Conservation (phyloP, 176 grass and related monocot genomes). For the Elymus sibiricus region DNA sequence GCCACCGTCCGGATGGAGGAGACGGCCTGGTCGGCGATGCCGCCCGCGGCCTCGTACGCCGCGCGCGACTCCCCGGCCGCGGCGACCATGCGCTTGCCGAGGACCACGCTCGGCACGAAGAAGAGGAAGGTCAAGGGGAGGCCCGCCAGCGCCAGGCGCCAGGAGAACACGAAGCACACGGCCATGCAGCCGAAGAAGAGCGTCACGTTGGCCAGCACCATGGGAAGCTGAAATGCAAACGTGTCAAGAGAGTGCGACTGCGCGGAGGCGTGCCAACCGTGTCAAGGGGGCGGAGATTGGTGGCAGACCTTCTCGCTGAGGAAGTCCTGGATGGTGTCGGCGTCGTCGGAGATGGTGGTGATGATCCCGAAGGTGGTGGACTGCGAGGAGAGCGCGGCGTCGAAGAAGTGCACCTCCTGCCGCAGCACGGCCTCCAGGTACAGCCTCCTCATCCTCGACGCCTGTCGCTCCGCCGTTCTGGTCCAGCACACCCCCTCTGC, state of each 20-base stretch:
- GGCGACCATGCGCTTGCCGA: slow-evolving; percentile 39
- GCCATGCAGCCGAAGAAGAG: slow-evolving; percentile 37
- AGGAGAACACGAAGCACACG: slow-evolving; percentile 41
- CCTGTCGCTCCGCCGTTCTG: slow-evolving; percentile 46
- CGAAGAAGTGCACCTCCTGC: slow-evolving; percentile 55
- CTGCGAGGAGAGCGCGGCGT: slow-evolving; percentile 27
- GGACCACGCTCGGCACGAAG: slow-evolving; percentile 35
- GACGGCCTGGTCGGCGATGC: slow-evolving; percentile 48
- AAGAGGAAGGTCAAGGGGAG: slow-evolving; percentile 53
- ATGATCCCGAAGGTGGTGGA: slow-evolving; percentile 49
- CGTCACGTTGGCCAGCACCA: slow-evolving; percentile 37
- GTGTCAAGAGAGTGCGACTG: neutral
- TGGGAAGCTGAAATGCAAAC: slow-evolving; percentile 23
- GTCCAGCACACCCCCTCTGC: slow-evolving; percentile 56
- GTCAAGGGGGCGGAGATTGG: neutral
- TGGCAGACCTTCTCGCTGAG: slow-evolving; percentile 51
- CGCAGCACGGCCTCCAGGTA: slow-evolving; percentile 61
- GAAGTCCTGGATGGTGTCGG: slow-evolving; percentile 54
- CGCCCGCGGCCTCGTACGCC: slow-evolving; percentile 44
- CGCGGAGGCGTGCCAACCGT: too few relatives aligned
- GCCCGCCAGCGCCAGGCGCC: slow-evolving; percentile 51
- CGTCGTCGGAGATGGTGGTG: slow-evolving; percentile 62
- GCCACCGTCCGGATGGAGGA: slow-evolving; percentile 52
- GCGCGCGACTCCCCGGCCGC: slow-evolving; percentile 16
- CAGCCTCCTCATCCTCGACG: slow-evolving; percentile 42